Conservation (phyloP, 1,139 yeast species). For the Taiozyma sp. region DNA sequence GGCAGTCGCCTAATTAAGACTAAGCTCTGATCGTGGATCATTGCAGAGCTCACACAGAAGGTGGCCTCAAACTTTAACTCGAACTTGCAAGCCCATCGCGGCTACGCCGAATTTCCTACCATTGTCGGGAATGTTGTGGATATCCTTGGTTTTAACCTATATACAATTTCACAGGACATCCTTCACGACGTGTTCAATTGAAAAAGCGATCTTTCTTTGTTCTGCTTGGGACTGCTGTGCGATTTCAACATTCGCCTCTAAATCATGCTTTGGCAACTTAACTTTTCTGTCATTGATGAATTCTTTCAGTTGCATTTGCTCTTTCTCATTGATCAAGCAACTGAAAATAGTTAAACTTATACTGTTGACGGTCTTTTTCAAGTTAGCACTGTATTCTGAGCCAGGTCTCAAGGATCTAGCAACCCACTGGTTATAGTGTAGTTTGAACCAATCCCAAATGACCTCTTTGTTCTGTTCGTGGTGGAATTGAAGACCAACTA, state of each 20-base stretch:
- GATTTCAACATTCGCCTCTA: constrained; percentile 21
- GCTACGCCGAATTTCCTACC: not conserved
- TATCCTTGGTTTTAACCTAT: not conserved
- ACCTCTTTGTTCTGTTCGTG: constrained; percentile 15
- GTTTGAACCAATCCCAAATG: constrained; percentile 53
- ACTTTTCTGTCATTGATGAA: constrained; percentile 33
- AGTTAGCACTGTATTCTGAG: constrained; percentile 33
- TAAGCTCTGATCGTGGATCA: not conserved
- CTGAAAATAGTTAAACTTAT: constrained; percentile 38
- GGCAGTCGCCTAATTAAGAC: not conserved
- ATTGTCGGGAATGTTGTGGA: not conserved
- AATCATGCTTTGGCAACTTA: constrained; percentile 35
- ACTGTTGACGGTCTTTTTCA: constrained; percentile 38
- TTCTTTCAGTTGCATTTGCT: constrained; percentile 23
- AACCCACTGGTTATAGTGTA: constrained; percentile 49
- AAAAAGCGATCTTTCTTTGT: constrained; percentile 11
- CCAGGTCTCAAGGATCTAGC: constrained; percentile 40
- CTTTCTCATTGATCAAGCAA: constrained; percentile 37
- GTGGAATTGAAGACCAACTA: constrained; percentile 43
- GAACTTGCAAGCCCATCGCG: not conserved
- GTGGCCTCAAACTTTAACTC: not conserved
- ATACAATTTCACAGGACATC: not conserved
- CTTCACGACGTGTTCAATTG: constrained; percentile 6
- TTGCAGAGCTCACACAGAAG: not conserved
- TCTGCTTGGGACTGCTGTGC: constrained; percentile 20